Evolutionary conservation across 2,329 filamentous ascomycete genomes (phyloP).

Genomic region (Torrubiella hemipterigena): DNA sequence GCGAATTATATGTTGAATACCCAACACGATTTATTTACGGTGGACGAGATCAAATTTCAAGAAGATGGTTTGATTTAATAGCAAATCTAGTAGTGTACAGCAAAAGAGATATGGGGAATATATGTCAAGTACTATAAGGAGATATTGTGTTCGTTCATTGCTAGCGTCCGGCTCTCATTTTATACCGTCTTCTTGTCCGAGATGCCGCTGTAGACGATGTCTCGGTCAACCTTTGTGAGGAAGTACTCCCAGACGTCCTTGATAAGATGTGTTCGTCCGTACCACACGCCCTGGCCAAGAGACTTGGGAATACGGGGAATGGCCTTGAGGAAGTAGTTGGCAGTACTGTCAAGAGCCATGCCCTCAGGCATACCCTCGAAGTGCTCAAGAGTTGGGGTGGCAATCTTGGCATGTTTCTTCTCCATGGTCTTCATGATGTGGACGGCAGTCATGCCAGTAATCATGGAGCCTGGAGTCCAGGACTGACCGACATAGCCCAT

Average conservation of each 20-base stretch:
- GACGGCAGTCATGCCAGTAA: slow-evolving; percentile 29
- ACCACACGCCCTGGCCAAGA: slow-evolving; percentile 22
- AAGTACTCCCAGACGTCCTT: slow-evolving; percentile 17
- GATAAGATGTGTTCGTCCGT: slow-evolving; percentile 18
- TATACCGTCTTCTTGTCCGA: slow-evolving; percentile 12
- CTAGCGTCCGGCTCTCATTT: no score
- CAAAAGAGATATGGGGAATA: no score
- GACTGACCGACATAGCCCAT: slow-evolving; percentile 52
- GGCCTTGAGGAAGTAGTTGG: slow-evolving; percentile 23
- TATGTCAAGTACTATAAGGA: no score
- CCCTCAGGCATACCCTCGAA: slow-evolving; percentile 12
- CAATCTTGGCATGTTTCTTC: slow-evolving; percentile 27
- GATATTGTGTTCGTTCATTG: no score
- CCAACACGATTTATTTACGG: no score
- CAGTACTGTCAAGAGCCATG: slow-evolving; percentile 15
- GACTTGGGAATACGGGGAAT: slow-evolving; percentile 22
- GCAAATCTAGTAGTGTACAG: no score
- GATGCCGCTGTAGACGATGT: slow-evolving; percentile 16
- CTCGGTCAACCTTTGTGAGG: slow-evolving; percentile 18
- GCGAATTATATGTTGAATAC: no score
- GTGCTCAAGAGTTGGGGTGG: slow-evolving; percentile 28
- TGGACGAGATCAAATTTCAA: no score
- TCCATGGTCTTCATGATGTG: slow-evolving; percentile 42
- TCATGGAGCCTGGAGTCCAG: slow-evolving; percentile 49
- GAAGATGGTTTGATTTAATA: no score